These are phyloP conservation scores for Leishmania turanica DNA, from an alignment of 208 protist species.

Conservation along the genomic window DNA sequence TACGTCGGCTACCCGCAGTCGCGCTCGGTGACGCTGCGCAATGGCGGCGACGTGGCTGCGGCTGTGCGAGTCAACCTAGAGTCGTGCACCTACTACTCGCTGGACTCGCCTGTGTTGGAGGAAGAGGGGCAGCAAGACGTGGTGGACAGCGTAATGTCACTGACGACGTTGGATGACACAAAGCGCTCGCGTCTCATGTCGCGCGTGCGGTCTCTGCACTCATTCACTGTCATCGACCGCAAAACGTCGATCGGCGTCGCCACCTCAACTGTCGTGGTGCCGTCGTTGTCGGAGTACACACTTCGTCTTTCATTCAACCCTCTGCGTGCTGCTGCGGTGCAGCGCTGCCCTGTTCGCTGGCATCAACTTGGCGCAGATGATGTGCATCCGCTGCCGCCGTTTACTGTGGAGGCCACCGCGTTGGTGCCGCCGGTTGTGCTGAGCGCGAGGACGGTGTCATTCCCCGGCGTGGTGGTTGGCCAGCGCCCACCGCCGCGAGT, in stretches of 20 bases:
- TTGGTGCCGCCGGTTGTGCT: slow-evolving; percentile 44
- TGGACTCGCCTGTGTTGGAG: slow-evolving; percentile 32
- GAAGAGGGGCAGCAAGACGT: slow-evolving; percentile 10
- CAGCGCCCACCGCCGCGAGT: slow-evolving; percentile 46
- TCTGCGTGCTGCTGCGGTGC: slow-evolving; percentile 9
- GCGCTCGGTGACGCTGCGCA: slow-evolving; percentile 67
- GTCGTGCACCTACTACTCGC: slow-evolving; percentile 35
- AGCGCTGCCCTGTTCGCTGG: slow-evolving; percentile 57
- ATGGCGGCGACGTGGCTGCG: slow-evolving; percentile 81
- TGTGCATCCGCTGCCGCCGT: slow-evolving; percentile 63
- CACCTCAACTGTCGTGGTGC: slow-evolving; percentile 19
- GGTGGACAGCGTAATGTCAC: not conserved
- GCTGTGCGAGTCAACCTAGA: slow-evolving; percentile 82
- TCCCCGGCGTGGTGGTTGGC: slow-evolving; percentile 62
- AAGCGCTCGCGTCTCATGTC: slow-evolving; percentile 27
- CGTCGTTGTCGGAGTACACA: slow-evolving; percentile 28
- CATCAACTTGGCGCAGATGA: slow-evolving; percentile 75
- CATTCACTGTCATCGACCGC: slow-evolving; percentile 9
- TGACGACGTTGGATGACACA: not conserved
- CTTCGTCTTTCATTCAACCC: slow-evolving; percentile 28
- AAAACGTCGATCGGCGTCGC: not conserved
- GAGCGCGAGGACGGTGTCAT: slow-evolving; percentile 33
- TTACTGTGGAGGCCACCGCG: slow-evolving; percentile 49
- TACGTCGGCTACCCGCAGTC: slow-evolving; percentile 69
- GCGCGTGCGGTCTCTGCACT: slow-evolving; percentile 16